Conservation (phyloP, 1,284 basidiomycete genomes). For the Cutaneotrichosporon sp. region DNA sequence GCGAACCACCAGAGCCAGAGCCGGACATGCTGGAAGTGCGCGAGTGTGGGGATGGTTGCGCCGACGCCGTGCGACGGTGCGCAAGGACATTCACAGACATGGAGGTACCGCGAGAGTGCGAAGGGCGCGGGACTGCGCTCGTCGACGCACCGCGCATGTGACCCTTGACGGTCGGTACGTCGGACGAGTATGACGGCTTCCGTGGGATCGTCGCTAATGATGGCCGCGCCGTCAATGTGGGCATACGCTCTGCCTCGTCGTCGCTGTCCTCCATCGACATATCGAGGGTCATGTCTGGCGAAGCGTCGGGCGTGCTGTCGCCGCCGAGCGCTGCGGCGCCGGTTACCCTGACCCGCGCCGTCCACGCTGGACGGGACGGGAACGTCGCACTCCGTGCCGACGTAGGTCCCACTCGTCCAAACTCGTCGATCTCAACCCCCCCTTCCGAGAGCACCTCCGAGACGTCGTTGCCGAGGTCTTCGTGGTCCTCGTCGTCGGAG, state of each 20-base stretch:
- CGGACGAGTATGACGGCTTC: slow-evolving; percentile 5
- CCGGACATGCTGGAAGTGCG: slow-evolving; percentile 1
- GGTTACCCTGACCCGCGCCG: background rate
- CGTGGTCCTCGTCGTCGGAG: slow-evolving; percentile 13
- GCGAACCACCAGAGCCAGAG: background rate
- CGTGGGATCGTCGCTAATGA: slow-evolving; percentile 5
- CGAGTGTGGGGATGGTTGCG: slow-evolving; percentile 1
- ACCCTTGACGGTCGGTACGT: slow-evolving; percentile 6
- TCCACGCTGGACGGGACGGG: background rate
- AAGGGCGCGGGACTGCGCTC: background rate
- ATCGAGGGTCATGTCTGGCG: slow-evolving; percentile 5
- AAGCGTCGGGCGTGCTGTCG: background rate
- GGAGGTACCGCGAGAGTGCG: background rate
- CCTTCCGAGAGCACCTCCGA: slow-evolving; percentile 1
- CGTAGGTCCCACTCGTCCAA: slow-evolving; percentile 14
- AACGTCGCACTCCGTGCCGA: background rate
- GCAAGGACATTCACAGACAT: background rate
- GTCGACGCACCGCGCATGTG: slow-evolving; percentile 7
- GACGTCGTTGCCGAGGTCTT: slow-evolving; percentile 16
- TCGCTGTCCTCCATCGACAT: slow-evolving; percentile 7
- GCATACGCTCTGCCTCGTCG: background rate
- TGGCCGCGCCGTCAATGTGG: background rate
- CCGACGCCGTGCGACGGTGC: slow-evolving; percentile 1
- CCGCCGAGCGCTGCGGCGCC: background rate
- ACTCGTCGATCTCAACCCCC: slow-evolving; percentile 14